Evolutionary conservation across 1,139 yeast species (phyloP).

Genomic region (Debaryomyces psychrophilus): DNA sequence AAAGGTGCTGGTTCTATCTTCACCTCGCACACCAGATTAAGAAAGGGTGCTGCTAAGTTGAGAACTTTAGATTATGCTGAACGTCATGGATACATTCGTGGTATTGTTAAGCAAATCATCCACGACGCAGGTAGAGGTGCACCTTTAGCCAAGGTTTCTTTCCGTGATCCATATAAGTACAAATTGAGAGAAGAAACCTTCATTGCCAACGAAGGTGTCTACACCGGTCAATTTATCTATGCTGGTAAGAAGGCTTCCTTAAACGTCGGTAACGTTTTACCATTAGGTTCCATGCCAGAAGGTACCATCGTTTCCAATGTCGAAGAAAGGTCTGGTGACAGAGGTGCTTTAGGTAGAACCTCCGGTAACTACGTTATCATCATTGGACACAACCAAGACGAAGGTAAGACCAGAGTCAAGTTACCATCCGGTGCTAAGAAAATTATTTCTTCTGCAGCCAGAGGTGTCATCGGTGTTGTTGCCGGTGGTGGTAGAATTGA

Average conservation of each 20-base stretch:
- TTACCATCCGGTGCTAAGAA: constrained; percentile 99
- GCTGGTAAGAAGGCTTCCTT: constrained; percentile 99
- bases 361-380: constrained; percentile 99
- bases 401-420: constrained; percentile 98
- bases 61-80: constrained; percentile 99
- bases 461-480: constrained; percentile 99
- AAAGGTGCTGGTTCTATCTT: constrained; percentile 99
- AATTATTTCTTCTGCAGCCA: constrained; percentile 90
- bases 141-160: constrained; percentile 97
- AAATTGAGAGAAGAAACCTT: constrained; percentile 97
- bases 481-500: constrained; percentile 99
- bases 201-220: constrained; percentile 99
- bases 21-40: constrained; percentile 99
- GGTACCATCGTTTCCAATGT: constrained; percentile 99
- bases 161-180: constrained; percentile 99
- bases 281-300: constrained; percentile 97
- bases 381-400: constrained; percentile 99
- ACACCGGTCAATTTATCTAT: constrained; percentile 98
- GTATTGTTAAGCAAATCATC: constrained; percentile 96
- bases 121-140: constrained; percentile 99
- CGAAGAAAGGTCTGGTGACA: constrained; percentile 99
- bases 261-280: constrained; percentile 96
- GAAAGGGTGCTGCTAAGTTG: constrained; percentile 99
- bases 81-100: constrained; percentile 99
- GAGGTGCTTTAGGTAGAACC: constrained; percentile 99